phyloP scores from a whole-genome alignment of 2,329 filamentous ascomycete genomes.

The Chaetoscypha palmicola region DNA sequence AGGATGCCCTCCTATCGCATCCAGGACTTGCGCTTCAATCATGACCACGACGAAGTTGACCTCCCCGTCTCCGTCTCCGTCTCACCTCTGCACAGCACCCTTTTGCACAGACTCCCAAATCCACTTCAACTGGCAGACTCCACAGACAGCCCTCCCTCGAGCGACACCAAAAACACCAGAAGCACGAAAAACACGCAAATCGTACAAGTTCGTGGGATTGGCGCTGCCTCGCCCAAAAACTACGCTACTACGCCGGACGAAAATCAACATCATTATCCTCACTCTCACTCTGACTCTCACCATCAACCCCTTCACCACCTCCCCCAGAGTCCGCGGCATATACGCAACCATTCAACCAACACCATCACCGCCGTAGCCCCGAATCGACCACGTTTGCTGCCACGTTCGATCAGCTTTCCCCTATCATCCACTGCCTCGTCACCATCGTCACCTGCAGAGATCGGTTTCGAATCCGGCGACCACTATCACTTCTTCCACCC shows the following conservation, averaged over 20 bases:
- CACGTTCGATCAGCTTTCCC: neutral
- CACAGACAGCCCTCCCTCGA: too few species aligned
- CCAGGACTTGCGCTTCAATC: neutral
- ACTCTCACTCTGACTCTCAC: neutral
- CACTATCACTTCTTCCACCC: too few species aligned
- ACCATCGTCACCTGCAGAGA: conserved; percentile 12
- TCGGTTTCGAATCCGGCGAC: neutral
- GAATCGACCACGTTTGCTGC: neutral
- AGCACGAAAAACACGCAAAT: neutral
- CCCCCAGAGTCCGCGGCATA: neutral
- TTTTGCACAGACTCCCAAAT: neutral
- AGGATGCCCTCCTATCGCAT: neutral
- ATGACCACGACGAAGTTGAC: neutral
- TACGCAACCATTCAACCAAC: neutral
- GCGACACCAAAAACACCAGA: neutral
- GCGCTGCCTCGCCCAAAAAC: too few species aligned
- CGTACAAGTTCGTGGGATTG: too few species aligned
- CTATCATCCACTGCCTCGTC: conserved; percentile 23
- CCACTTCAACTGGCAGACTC: neutral
- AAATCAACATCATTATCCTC: too few species aligned
- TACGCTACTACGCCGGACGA: too few species aligned
- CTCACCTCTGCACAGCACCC: neutral
- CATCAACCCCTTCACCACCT: neutral
- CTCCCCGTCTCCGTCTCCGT: neutral
- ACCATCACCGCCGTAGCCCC: neutral